A percentile compares a stretch with the other conserved stretches of the same genome.
Conservation (phyloP, 495 filamentous ascomycete genomes). For the Penicillium silybi region DNA sequence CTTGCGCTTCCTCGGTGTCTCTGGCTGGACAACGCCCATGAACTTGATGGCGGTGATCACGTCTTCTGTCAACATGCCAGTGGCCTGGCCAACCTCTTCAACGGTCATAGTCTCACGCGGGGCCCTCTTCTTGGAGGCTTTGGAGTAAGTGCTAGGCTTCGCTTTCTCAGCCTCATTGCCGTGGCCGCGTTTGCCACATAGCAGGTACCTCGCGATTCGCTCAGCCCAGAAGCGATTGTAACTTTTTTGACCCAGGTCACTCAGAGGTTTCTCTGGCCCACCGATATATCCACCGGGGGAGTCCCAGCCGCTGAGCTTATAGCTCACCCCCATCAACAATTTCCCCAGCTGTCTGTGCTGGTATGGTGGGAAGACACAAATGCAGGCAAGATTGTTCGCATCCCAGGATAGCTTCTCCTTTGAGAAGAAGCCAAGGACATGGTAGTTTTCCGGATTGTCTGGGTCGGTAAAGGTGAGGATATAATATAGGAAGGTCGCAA, state of each 20-base stretch:
- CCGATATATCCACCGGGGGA: slow-evolving; percentile 62
- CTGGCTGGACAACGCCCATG: slow-evolving; percentile 69
- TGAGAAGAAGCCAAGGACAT: slow-evolving; percentile 90
- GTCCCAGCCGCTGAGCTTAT: slow-evolving; percentile 85
- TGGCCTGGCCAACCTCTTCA: slow-evolving; percentile 55
- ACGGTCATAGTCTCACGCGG: slow-evolving; percentile 45
- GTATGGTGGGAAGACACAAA: slow-evolving; percentile 93
- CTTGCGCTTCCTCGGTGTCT: slow-evolving; percentile 41
- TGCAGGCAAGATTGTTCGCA: slow-evolving; percentile 96
- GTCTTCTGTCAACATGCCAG: slow-evolving; percentile 80
- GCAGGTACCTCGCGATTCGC: slow-evolving; percentile 65
- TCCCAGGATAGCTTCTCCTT: slow-evolving; percentile 99
- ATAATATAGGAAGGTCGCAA: slow-evolving; percentile 92
- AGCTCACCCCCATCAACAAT: slow-evolving; percentile 87
- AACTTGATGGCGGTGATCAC: slow-evolving; percentile 72
- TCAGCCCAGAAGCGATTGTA: slow-evolving; percentile 83
- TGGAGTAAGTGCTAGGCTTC: slow-evolving; percentile 25
- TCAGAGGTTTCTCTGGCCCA: slow-evolving; percentile 90
- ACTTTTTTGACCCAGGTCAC: slow-evolving; percentile 72
- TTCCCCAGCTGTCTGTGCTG: slow-evolving; percentile 85
- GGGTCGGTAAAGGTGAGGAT: slow-evolving; percentile 59
- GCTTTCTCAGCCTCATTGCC: slow-evolving; percentile 22
- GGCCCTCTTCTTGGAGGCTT: slow-evolving; percentile 33
- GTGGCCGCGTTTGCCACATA: slow-evolving; percentile 32
- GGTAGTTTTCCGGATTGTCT: slow-evolving; percentile 31